These are phyloP conservation scores for Xylariomycetidae sp. DNA, from an alignment of 2,329 filamentous ascomycete genomes.

Conservation along the genomic window DNA sequence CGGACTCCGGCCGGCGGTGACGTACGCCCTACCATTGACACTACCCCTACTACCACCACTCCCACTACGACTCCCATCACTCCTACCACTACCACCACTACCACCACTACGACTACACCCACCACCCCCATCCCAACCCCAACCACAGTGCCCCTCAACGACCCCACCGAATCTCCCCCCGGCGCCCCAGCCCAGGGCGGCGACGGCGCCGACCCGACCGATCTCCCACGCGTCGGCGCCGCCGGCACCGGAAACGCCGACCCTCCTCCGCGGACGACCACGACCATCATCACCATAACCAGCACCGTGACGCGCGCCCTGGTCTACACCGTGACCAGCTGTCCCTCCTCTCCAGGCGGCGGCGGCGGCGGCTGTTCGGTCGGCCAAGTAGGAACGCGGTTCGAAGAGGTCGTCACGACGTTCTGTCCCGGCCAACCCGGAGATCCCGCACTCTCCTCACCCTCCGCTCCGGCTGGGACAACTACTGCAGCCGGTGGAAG, in stretches of 20 bases:
- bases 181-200: slow-evolving; percentile 2
- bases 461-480: background rate
- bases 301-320: slow-evolving; percentile 19
- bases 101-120: slow-evolving; percentile 6
- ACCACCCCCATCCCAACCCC: slow-evolving; percentile 13
- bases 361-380: slow-evolving; percentile 6
- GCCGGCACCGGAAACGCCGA: background rate
- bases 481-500: background rate
- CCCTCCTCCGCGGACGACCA: background rate
- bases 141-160: slow-evolving; percentile 2
- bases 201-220: background rate
- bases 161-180: slow-evolving; percentile 1
- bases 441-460: background rate
- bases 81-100: slow-evolving; percentile 1
- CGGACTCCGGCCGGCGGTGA: no score
- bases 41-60: no score
- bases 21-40: no score
- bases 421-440: slow-evolving; percentile 14
- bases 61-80: background rate
- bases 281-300: slow-evolving; percentile 9
- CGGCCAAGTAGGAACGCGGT: slow-evolving; percentile 12
- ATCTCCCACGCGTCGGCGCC: background rate
- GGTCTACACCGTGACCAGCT: slow-evolving; percentile 14
- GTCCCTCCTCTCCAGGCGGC: no score
- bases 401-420: slow-evolving; percentile 17